Percentiles rank a stretch among this genome's conserved stretches.
phyloP scores from a whole-genome alignment of 441 rosid species.

The Biscutella laevigata region DNA sequence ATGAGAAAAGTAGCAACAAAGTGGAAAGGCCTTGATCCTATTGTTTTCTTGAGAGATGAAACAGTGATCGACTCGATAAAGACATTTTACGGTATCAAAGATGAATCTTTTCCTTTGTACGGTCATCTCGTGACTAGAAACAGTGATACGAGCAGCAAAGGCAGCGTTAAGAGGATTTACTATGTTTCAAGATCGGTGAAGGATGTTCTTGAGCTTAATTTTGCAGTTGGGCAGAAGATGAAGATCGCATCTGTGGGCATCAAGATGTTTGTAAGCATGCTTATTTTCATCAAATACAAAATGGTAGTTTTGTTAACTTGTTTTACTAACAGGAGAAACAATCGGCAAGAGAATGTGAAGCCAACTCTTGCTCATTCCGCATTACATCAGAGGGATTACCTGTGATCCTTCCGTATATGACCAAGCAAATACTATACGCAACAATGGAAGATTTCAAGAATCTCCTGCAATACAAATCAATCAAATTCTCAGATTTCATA shows the following conservation, averaged over 20 bases:
- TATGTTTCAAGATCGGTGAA: conserved; percentile 76
- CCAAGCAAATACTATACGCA: conserved; percentile 67
- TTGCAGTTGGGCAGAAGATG: conserved; percentile 62
- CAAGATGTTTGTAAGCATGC: conserved; percentile 85
- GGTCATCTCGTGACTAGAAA: conserved; percentile 87
- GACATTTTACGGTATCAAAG: conserved; percentile 66
- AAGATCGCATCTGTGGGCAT: conserved; percentile 87
- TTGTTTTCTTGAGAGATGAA: conserved; percentile 81
- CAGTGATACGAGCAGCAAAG: conserved; percentile 48
- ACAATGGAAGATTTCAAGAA: conserved; percentile 67
- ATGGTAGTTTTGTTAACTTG: background rate
- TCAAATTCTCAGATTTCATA: conserved; percentile 66
- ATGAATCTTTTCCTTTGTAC: conserved; percentile 48
- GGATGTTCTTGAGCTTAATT: conserved; percentile 68
- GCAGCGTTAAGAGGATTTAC: conserved; percentile 79
- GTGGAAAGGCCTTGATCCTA: conserved; percentile 92
- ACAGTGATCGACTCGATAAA: conserved; percentile 56
- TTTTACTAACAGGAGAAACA: conserved; percentile 74
- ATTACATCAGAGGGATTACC: conserved; percentile 93
- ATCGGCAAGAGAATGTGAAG: conserved; percentile 63
- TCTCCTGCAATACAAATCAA: conserved; percentile 64
- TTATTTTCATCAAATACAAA: background rate
- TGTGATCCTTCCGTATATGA: conserved; percentile 74
- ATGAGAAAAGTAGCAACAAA: conserved; percentile 68
- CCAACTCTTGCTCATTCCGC: conserved; percentile 65